These are phyloP conservation scores for Melanomma pulvis-pyrius DNA, from an alignment of 495 filamentous ascomycete species.

Conservation along the genomic window DNA sequence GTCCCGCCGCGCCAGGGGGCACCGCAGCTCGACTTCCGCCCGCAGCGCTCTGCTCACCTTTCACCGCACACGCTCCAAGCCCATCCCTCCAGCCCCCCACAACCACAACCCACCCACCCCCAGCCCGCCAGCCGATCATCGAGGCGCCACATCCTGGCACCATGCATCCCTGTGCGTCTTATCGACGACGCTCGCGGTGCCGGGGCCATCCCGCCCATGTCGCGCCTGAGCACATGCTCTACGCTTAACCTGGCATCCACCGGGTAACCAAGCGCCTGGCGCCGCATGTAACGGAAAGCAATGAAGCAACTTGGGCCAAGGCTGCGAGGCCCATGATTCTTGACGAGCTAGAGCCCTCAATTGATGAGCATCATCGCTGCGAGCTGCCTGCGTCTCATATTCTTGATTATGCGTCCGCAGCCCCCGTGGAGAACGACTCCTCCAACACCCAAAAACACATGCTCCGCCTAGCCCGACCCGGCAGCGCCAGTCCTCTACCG, in stretches of 20 bases:
- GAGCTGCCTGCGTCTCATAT: slow-evolving; percentile 18
- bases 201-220: slow-evolving; percentile 1
- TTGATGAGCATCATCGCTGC: slow-evolving; percentile 34
- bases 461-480: background rate
- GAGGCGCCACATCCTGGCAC: background rate
- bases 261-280: slow-evolving; percentile 32
- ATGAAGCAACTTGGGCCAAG: background rate
- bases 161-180: background rate
- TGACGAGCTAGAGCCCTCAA: slow-evolving; percentile 25
- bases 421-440: slow-evolving; percentile 21
- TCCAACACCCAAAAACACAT: slow-evolving; percentile 4
- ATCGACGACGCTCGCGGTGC: background rate
- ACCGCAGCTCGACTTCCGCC: background rate
- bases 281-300: slow-evolving; percentile 34
- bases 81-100: background rate
- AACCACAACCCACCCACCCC: background rate
- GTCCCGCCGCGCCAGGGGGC: slow-evolving; percentile 5
- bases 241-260: slow-evolving; percentile 2
- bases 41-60: background rate
- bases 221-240: slow-evolving; percentile 32
- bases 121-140: slow-evolving; percentile 7
- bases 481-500: background rate
- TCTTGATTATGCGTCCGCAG: slow-evolving; percentile 41
- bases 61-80: background rate
- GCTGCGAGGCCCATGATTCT: slow-evolving; percentile 14